These are phyloP conservation scores for Cyberlindnera galapagoensis DNA, from an alignment of 805 yeast genomes.

Conservation along the genomic window DNA sequence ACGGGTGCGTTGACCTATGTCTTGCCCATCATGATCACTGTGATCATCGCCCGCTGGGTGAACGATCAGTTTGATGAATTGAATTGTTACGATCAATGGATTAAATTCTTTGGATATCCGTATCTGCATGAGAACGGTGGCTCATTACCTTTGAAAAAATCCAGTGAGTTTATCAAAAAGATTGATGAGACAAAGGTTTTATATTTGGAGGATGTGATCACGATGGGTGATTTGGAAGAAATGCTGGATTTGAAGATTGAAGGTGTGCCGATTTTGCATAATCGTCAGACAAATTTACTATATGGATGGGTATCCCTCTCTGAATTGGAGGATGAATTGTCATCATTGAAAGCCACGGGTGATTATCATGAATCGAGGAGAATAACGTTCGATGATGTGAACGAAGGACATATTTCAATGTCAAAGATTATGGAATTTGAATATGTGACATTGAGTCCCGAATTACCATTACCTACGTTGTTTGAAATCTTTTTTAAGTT, in stretches of 20 bases:
- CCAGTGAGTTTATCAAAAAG: slow-evolving; percentile 31
- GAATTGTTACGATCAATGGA: slow-evolving; percentile 63
- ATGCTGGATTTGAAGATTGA: slow-evolving; percentile 18
- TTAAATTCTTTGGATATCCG: slow-evolving; percentile 34
- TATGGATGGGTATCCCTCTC: slow-evolving; percentile 37
- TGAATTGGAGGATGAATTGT: slow-evolving; percentile 30
- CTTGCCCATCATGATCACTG: slow-evolving; percentile 80
- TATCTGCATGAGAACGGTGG: slow-evolving; percentile 35
- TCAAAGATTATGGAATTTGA: slow-evolving; percentile 16
- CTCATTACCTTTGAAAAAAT: slow-evolving; percentile 33
- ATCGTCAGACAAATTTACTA: slow-evolving; percentile 27
- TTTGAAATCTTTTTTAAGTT: slow-evolving; percentile 25
- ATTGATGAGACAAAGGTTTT: slow-evolving; percentile 22
- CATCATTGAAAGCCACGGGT: not conserved
- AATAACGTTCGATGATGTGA: not conserved
- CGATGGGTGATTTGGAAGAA: slow-evolving; percentile 24
- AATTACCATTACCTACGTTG: slow-evolving; percentile 20
- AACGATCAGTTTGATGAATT: slow-evolving; percentile 53
- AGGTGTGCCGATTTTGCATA: slow-evolving; percentile 41
- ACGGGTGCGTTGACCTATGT: slow-evolving; percentile 85
- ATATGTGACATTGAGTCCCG: slow-evolving; percentile 13
- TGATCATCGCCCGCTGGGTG: slow-evolving; percentile 66
- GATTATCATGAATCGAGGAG: not conserved
- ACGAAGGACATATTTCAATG: slow-evolving; percentile 2
- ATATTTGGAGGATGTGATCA: slow-evolving; percentile 26